These are phyloP conservation scores for Cyclotella choctawhatcheeana DNA, from an alignment of 108 stramenopile genomes.

Conservation along the genomic window DNA sequence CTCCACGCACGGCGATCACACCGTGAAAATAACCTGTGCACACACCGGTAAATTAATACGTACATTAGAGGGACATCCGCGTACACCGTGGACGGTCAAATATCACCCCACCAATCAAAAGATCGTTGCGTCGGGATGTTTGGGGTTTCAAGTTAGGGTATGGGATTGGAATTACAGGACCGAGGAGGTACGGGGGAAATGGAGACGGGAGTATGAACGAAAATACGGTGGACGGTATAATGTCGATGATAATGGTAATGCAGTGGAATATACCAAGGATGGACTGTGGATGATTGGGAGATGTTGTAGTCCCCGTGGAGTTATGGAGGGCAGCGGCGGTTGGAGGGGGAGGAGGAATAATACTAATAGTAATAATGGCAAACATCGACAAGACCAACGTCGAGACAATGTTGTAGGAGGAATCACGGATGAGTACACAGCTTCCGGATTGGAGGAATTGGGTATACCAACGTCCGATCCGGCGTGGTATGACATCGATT, in stretches of 20 bases:
- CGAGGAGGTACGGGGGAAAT: slow-evolving; percentile 25
- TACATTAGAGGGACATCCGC: slow-evolving; percentile 90
- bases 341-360: slow-evolving; percentile 9
- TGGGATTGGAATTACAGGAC: slow-evolving; percentile 85
- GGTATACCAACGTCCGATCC: slow-evolving; percentile 51
- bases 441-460: slow-evolving; percentile 16
- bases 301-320: slow-evolving; percentile 25
- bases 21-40: slow-evolving; percentile 94
- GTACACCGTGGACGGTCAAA: slow-evolving; percentile 99
- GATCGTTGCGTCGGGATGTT: slow-evolving; percentile 93
- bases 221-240: slow-evolving; percentile 39
- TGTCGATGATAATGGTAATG: too few species aligned
- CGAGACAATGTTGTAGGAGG: slow-evolving; percentile 26
- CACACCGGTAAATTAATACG: slow-evolving; percentile 67
- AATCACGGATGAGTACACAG: slow-evolving; percentile 47
- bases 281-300: background rate
- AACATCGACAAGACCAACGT: too few species aligned
- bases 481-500: slow-evolving; percentile 48
- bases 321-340: slow-evolving; percentile 23
- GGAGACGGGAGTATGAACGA: slow-evolving; percentile 28
- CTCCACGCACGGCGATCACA: slow-evolving; percentile 99
- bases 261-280: too few species aligned
- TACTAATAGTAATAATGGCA: too few species aligned
- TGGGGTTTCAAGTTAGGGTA: slow-evolving; percentile 94
- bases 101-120: slow-evolving; percentile 87